phyloP scores from a whole-genome alignment of 495 filamentous ascomycete species.

The Glarea lozoyensis region DNA sequence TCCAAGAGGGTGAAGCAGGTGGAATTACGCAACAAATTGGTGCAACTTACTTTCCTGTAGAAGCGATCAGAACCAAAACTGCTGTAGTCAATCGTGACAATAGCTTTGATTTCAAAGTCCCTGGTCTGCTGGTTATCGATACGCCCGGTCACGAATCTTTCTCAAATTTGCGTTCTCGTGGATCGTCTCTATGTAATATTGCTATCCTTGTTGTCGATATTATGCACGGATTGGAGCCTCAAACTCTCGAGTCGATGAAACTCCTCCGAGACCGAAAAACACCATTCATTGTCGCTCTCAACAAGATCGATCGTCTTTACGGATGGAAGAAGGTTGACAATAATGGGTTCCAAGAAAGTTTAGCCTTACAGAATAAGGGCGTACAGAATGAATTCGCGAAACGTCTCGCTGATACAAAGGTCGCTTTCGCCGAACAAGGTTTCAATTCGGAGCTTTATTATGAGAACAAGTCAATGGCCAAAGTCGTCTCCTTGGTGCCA shows the following conservation, averaged over 20 bases:
- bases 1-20: constrained; percentile 98
- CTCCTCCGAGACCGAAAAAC: constrained; percentile 89
- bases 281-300: constrained; percentile 96
- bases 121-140: constrained; percentile 94
- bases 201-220: constrained; percentile 99
- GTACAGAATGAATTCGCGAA: constrained; percentile 93
- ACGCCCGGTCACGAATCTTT: constrained; percentile 99
- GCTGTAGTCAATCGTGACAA: constrained; percentile 84
- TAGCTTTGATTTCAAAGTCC: constrained; percentile 93
- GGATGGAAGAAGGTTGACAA: constrained; percentile 97
- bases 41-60: constrained; percentile 98
- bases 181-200: constrained; percentile 97
- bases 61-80: constrained; percentile 86
- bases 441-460: constrained; percentile 97
- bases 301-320: constrained; percentile 99
- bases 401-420: constrained; percentile 81
- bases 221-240: constrained; percentile 98
- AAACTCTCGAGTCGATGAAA: constrained; percentile 95
- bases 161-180: constrained; percentile 91
- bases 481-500: constrained; percentile 87
- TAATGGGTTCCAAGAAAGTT: constrained; percentile 92
- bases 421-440: constrained; percentile 89
- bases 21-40: constrained; percentile 99
- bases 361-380: constrained; percentile 82
- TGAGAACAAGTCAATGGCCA: constrained; percentile 96